A percentile compares a stretch with the other conserved stretches of the same genome.
These are phyloP conservation scores for Urochloa ruziziensis DNA, from an alignment of 176 grass and related monocot species.

Conservation along the genomic window DNA sequence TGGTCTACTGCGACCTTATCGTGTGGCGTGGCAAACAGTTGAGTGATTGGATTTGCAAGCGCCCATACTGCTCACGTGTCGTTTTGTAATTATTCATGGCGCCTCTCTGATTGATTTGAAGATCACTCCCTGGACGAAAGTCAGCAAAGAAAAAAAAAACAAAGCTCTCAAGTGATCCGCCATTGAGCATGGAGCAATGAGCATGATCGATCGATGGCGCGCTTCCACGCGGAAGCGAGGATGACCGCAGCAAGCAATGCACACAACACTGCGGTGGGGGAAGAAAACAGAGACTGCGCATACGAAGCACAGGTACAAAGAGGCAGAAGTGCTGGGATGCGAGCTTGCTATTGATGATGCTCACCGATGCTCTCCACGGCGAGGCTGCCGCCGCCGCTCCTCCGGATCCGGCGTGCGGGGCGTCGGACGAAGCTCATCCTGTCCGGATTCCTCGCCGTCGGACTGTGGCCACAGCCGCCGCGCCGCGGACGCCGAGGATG, in stretches of 20 bases:
- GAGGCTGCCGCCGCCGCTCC: background rate
- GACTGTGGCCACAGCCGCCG: background rate
- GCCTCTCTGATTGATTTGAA: background rate
- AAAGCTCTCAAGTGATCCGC: background rate
- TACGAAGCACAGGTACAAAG: background rate
- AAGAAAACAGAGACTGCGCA: no score
- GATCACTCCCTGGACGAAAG: background rate
- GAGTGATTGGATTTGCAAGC: background rate
- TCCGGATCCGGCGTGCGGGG: background rate
- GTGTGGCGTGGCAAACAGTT: background rate
- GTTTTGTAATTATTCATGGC: background rate
- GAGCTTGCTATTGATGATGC: background rate
- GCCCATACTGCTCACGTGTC: conserved; percentile 7
- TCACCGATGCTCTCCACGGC: conserved; percentile 11
- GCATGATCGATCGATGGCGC: background rate
- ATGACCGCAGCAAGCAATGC: background rate
- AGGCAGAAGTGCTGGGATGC: background rate
- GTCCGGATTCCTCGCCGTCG: background rate
- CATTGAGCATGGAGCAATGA: background rate
- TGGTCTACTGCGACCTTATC: background rate
- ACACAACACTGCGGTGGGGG: background rate
- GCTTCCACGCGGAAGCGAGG: background rate
- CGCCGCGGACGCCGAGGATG: background rate
- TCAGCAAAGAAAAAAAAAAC: background rate
- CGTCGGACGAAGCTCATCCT: background rate